Percentiles rank a stretch among this genome's conserved stretches.
phyloP scores from a whole-genome alignment of 306 rosid genomes.

The Quercus rubra region DNA sequence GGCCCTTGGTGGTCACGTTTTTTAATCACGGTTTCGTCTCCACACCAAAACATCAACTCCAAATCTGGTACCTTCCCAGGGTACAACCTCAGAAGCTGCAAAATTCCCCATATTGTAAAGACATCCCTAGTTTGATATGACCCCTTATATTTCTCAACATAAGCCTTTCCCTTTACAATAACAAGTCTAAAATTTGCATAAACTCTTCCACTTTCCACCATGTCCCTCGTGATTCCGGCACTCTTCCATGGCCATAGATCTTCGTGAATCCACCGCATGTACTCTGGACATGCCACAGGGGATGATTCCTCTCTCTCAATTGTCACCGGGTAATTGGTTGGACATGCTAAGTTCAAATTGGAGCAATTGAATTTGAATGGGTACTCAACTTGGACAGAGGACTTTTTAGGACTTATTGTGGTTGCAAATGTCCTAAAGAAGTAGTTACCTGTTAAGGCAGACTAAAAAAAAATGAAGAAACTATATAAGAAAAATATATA shows the following conservation, averaged over 20 bases:
- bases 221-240: conserved; percentile 41
- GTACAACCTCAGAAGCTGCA: conserved; percentile 45
- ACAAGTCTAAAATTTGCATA: conserved; percentile 38
- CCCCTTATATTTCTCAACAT: conserved; percentile 19
- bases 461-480: conserved; percentile 7
- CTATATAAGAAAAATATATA: neutral
- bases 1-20: conserved; percentile 8
- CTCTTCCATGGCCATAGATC: conserved; percentile 46
- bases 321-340: conserved; percentile 16
- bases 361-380: conserved; percentile 9
- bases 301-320: neutral
- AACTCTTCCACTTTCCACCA: conserved; percentile 31
- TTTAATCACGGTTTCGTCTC: conserved; percentile 23
- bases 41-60: conserved; percentile 48
- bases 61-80: conserved; percentile 47
- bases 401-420: neutral
- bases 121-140: conserved; percentile 42
- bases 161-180: conserved; percentile 39
- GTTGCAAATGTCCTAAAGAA: conserved; percentile 11
- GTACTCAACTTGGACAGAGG: neutral
- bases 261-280: conserved; percentile 50
- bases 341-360: neutral
- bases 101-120: conserved; percentile 54
- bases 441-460: conserved; percentile 7
- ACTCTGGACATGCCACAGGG: conserved; percentile 32